Base-by-base conservation (phyloP, 2,329 filamentous ascomycete species). In the Zymoseptoria crescenta region DNA sequence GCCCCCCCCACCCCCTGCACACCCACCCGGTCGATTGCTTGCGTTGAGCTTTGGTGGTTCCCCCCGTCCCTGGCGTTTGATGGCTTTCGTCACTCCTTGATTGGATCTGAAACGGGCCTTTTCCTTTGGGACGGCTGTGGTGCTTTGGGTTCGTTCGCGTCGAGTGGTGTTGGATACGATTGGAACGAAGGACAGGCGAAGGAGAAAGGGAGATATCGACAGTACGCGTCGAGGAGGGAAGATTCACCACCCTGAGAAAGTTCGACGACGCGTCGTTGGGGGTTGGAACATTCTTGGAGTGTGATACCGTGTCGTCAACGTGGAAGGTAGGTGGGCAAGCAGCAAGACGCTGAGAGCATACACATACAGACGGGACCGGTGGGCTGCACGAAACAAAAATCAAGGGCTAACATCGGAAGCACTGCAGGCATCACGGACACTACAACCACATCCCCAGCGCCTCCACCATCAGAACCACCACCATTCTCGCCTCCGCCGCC, bases 401-500 rank as follows among this genome's bases (percentile, higher is more conserved):
- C 35, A 45, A 45, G 13, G 10, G 35, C 35, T 45, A 45, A 45
- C 49, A 49, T 35, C 21, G 54, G 20, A 45, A 24, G 29, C 57
- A 16, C 24, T 28, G 16, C 49, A 58, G 54, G 54, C 54, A 58
- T 57, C 57, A 57, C 55, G 50, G 59, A 54, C 27, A 54, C 51
- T 52, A 55, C 58, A 57, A 60, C 28, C 58, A 56, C 62, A 58
- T 59, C 60, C 56, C 48, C 60, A 35, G 50, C 62, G 56, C 54
- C 56, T 56, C 56, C 58, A 52, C 60, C 54, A 30, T 55, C 59
- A 35, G 35, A 56, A 56, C 53, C 56, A 50, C 53, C 58, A 50
- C 59, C 52, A 27, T 56, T 60, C 57, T 64, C 64, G 62, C 60
- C n/a, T n/a, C n/a, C 64, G 60, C 62, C 60, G 54, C 56, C 59